Evolutionary conservation across 1,139 yeast genomes (phyloP), one percentile per base, ranked within the genome.

Genomic region (Magnusiomyces starmeri): DNA sequence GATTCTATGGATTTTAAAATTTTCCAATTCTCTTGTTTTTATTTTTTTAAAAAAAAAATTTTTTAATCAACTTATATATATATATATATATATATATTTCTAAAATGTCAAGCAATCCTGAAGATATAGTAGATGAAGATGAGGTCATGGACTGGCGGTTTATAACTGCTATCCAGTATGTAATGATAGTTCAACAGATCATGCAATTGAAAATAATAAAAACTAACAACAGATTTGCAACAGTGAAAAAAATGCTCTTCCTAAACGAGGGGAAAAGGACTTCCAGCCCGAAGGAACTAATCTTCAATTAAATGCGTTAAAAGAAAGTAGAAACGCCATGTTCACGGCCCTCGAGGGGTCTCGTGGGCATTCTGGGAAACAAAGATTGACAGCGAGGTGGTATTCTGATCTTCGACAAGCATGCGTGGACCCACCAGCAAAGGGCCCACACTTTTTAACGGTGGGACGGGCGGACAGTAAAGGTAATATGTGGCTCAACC

Each of bases 211-310:
- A 4, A 32, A 32, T 12, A 14, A 7, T 32, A 12, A 32, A 10
- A 18, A 18, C n/a, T 57, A 51, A 44, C 14, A 4, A 37, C 24
- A 43, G 26, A 41, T 62, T 43, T 58, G 65, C 26, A 60, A 59
- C 42, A 63, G 62, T 39, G 59, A 63, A 9, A 57, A 62, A 29
- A 63, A 61, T 21, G 58, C 62, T 27, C 58, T 79, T n/a, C 85
- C 84, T 1, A 79, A 77, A 57, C 70, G 92, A 56, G 96, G 96
- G 2, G 92, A 82, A 55, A 90, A 90, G 65, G 96, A 87, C 58
- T 85, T 82, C 60, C 95, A 82, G 56, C 96, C 95, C 0, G 92
- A 84, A 65, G 88, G 90, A 0, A 83, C 94, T 0, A 63, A 67
- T 2, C 71, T 76, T 24, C 97, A 90, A 66, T 64, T 63, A 2